These are phyloP conservation scores for Zygosaccharomyces gambellarensis DNA, from an alignment of 805 yeast species.

Conservation along the genomic window DNA sequence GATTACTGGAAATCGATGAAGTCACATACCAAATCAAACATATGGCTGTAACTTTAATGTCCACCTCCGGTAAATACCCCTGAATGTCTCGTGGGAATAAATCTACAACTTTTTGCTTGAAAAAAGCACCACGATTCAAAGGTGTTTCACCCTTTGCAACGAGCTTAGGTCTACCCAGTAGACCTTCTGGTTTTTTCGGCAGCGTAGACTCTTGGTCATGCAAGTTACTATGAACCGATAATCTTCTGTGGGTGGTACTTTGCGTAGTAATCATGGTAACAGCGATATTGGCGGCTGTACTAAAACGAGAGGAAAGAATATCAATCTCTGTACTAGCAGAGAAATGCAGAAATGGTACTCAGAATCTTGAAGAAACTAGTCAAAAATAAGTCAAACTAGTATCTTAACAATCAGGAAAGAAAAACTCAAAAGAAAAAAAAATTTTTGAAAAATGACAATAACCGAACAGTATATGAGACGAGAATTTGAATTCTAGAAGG, in stretches of 20 bases:
- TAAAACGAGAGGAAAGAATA: not conserved
- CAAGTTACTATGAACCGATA: slow-evolving; percentile 20
- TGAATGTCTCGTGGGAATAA: slow-evolving; percentile 14
- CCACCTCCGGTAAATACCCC: slow-evolving; percentile 32
- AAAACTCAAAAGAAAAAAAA: not conserved
- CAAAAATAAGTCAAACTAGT: not conserved
- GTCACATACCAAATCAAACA: slow-evolving; percentile 78
- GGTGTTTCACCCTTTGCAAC: not conserved
- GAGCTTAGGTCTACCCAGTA: not conserved
- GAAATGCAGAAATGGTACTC: not conserved
- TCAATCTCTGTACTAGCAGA: not conserved
- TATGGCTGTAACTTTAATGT: slow-evolving; percentile 43
- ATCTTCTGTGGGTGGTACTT: slow-evolving; percentile 16
- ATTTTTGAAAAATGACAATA: not conserved
- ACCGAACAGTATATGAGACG: not conserved
- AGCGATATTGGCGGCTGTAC: not conserved
- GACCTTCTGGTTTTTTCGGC: slow-evolving; percentile 3
- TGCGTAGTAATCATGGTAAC: slow-evolving; percentile 10
- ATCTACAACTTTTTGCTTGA: slow-evolving; percentile 11
- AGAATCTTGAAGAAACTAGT: not conserved
- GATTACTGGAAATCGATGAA: slow-evolving; percentile 75
- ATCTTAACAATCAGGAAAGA: not conserved
- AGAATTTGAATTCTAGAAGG: not conserved
- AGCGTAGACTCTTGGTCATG: slow-evolving; percentile 19
- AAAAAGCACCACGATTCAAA: not conserved